Evolutionary conservation across 768 basidiomycete species (phyloP), one percentile per base, ranked within the genome.

Genomic region (Ephemerocybe angulata): DNA sequence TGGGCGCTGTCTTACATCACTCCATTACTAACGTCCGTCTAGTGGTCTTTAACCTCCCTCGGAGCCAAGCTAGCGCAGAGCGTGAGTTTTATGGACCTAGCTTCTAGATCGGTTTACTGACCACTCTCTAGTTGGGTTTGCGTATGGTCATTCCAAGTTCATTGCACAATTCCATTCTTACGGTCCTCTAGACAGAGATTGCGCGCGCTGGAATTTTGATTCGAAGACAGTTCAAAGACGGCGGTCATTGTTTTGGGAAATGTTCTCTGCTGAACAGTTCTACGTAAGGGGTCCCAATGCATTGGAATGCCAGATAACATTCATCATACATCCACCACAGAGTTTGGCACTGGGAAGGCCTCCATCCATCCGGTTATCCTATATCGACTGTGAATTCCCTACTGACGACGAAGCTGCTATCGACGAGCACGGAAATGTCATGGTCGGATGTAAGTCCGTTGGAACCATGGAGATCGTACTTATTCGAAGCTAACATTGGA

Each of bases 221-320:
- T 67, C 78, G 0, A 83, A 83, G 65, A 78, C 73, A 15, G 80
- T 86, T 11, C 77, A 88, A 62, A 74, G 84, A 42, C 75, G 88
- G 51, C 77, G 88, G 43, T 67, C 71, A 7, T 66, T 90, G 5
- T 89, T 89, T 60, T 90, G 86, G 85, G 87, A 90, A 60, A 61
- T 87, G 5, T 78, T 82, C 55, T 76, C 81, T 7, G 65, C 76
- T 5, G 87, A 88, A 61, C 74, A 72, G 27, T 82, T 77, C 54
- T 72, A 74, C 62, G 77, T 78, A 50, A 52, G 62, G 62, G 10
- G 31, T 41, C 19, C 19, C 17, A 29, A 15, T 46, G 24, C 19
- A 29, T 30, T 12, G n/a, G 43, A 15, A 11, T 12, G 7, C 11
- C 47, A 40, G 19, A 30, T 35, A 28, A 15, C 56, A 49, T 41